Evolutionary conservation across 257 asterid species (phyloP).

Genomic region (Gentiana straminea): DNA sequence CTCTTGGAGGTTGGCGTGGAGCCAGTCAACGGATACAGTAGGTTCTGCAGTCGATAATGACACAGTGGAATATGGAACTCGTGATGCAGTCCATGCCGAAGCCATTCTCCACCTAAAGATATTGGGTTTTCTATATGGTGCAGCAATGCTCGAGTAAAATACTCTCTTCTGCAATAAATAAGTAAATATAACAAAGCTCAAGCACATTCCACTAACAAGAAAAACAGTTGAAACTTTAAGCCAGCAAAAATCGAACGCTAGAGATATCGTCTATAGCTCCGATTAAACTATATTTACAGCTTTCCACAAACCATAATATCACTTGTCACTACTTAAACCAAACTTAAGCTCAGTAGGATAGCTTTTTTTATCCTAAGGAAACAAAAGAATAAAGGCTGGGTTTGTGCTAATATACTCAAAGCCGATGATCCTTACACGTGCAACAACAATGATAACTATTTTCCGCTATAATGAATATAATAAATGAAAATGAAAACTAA

Average conservation of each 20-base stretch:
- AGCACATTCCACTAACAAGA: not conserved
- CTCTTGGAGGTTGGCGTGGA: conserved; percentile 66
- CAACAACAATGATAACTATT: too few relatives aligned
- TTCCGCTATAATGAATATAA: too few relatives aligned
- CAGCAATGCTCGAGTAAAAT: conserved; percentile 18
- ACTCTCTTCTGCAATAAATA: conserved; percentile 33
- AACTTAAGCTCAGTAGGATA: not conserved
- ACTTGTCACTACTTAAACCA: not conserved
- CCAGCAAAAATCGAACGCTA: not conserved
- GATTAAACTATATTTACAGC: not conserved
- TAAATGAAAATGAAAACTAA: too few relatives aligned
- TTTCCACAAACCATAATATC: not conserved
- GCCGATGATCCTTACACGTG: too few relatives aligned
- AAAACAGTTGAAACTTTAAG: not conserved
- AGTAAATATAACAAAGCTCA: conserved; percentile 1
- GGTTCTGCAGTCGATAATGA: conserved; percentile 49
- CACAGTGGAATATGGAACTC: conserved; percentile 40
- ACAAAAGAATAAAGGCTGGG: too few relatives aligned
- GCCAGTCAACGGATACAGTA: conserved; percentile 96
- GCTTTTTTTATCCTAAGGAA: too few relatives aligned
- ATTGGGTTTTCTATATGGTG: conserved; percentile 21
- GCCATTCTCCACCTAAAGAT: conserved; percentile 33
- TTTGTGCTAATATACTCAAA: too few relatives aligned
- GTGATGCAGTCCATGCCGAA: conserved; percentile 51
- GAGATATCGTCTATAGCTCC: not conserved